Conservation (phyloP, 164 flowering plant genomes). For the Piper longum region DNA sequence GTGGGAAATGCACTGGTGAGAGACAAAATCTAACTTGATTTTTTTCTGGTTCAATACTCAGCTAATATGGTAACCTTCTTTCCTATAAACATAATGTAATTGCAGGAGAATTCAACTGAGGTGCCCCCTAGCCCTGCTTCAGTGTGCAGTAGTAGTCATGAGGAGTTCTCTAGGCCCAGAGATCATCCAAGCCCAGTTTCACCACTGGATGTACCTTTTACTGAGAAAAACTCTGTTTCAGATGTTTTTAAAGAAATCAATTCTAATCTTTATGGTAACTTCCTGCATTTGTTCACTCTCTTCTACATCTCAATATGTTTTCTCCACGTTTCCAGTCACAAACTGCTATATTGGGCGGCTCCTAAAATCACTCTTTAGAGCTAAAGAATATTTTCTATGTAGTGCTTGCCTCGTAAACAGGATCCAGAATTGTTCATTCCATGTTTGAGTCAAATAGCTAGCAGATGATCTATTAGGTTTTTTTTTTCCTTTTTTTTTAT, state of each 20-base stretch:
- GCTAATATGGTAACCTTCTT: not conserved
- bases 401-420: no score
- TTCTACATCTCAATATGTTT: not conserved
- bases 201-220: conserved; percentile 39
- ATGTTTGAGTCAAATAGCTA: no score
- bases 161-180: conserved; percentile 40
- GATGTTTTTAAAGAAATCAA: conserved; percentile 62
- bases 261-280: conserved; percentile 59
- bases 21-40: not conserved
- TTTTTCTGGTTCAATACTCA: not conserved
- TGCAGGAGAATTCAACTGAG: conserved; percentile 84
- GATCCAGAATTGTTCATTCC: no score
- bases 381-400: no score
- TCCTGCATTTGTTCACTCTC: not conserved
- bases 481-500: no score
- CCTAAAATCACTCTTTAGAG: no score
- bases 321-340: no score
- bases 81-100: not conserved
- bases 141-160: conserved; percentile 62
- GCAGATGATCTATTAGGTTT: no score
- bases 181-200: conserved; percentile 49
- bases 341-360: no score
- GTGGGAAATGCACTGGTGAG: conserved; percentile 43
- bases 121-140: conserved; percentile 99
- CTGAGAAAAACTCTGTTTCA: conserved; percentile 34